These are phyloP conservation scores for Gynostemma pentaphyllum DNA, from an alignment of 306 rosid species.

Conservation along the genomic window DNA sequence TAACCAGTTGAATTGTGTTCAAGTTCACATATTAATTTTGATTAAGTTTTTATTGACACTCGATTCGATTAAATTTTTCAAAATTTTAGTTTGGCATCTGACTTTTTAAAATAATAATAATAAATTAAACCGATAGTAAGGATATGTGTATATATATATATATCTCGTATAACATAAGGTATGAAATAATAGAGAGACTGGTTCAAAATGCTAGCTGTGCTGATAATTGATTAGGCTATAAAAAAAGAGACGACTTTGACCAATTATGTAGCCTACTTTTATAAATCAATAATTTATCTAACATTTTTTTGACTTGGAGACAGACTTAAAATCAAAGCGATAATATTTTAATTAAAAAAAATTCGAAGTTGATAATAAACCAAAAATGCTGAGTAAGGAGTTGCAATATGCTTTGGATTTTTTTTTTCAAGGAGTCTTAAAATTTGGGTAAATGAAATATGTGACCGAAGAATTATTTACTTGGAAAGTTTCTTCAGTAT, in stretches of 20 bases:
- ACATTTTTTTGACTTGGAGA: neutral
- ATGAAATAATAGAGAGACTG: neutral
- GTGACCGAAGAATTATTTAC: too few species aligned
- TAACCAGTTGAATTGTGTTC: too few species aligned
- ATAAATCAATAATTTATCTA: neutral
- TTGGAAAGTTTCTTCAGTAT: neutral
- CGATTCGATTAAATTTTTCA: too few species aligned
- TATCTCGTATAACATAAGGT: neutral
- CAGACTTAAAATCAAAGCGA: neutral
- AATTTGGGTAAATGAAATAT: too few species aligned
- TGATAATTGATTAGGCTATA: neutral
- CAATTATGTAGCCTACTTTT: neutral
- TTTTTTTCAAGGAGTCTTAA: too few species aligned
- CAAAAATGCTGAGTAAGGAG: too few species aligned
- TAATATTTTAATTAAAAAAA: neutral
- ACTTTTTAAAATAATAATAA: too few species aligned
- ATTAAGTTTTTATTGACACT: too few species aligned
- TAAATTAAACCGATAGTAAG: too few species aligned
- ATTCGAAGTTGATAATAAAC: neutral
- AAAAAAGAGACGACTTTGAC: neutral
- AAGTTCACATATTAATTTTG: too few species aligned
- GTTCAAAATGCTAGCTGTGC: constrained; percentile 6
- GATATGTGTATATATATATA: neutral
- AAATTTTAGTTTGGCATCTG: too few species aligned
- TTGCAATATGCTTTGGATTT: too few species aligned